phyloP scores from a whole-genome alignment of 2,329 filamentous ascomycete species.

The Balansia obtecta region DNA sequence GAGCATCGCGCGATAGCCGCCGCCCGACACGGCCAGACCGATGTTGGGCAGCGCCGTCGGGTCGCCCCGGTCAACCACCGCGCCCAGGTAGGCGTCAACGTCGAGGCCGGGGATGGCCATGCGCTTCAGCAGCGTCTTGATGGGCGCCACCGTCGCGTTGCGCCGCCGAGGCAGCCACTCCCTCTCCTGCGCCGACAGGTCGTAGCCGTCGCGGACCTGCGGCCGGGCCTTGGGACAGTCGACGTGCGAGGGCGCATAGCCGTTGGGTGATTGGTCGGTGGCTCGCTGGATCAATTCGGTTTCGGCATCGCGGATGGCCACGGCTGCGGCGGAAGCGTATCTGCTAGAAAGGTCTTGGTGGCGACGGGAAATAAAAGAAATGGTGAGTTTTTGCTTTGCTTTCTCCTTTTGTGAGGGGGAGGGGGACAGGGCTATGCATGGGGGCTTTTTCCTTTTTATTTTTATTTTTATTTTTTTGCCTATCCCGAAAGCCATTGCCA shows the following conservation, averaged over 20 bases:
- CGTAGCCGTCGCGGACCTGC: conserved; percentile 47
- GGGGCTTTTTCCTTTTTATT: too few relatives aligned
- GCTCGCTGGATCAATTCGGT: conserved; percentile 14
- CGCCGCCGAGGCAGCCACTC: conserved; percentile 63
- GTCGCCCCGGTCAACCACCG: conserved; percentile 19
- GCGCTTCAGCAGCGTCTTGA: conserved; percentile 59
- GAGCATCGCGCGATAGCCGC: conserved; percentile 77
- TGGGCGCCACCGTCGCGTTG: conserved; percentile 60
- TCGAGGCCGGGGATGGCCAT: conserved; percentile 70
- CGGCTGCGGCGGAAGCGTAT: neutral
- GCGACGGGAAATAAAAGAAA: too few relatives aligned
- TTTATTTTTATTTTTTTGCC: too few relatives aligned
- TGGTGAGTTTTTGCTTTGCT: too few relatives aligned
- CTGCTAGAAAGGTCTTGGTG: neutral
- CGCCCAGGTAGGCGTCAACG: conserved; percentile 53
- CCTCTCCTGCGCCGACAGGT: conserved; percentile 55
- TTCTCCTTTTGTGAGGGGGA: too few relatives aligned
- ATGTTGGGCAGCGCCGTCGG: conserved; percentile 39
- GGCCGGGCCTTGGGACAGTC: conserved; percentile 60
- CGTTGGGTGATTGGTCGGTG: conserved; percentile 24
- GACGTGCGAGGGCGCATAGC: conserved; percentile 59
- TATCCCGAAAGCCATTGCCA: too few relatives aligned
- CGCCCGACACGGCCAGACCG: conserved; percentile 67
- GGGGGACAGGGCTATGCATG: too few relatives aligned
- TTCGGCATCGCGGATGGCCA: conserved; percentile 2